Base-by-base conservation (phyloP, 345 rosid genomes). In the Fremontodendron californicum region DNA sequence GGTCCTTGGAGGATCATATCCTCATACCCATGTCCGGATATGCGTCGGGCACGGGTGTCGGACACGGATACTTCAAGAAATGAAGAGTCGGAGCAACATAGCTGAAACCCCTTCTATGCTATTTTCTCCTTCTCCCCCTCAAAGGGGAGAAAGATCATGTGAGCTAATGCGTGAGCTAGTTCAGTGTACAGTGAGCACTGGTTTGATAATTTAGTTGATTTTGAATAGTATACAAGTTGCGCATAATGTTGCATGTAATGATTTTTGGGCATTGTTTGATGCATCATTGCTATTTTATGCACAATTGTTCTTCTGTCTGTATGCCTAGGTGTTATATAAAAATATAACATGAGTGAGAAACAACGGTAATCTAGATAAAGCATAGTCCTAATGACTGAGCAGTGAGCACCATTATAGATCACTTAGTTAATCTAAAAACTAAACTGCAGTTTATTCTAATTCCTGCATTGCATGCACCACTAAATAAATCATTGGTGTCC, bases 401-500 rank as follows among this genome's bases (percentile, higher is more conserved):
- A 2, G 16, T 9, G 46, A 65, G 46, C 70, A 37, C 35, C 33
- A 23, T 43, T 67, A 6, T 23, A 15, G 10, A 67, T 67, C 33
- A 67, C 6, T 27, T 25, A 25, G 25, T 43, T 42, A 68, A 23
- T 43, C 18, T 43, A 13, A 27, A 43, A 68, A 68, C 19, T 68
- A 27, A 68, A 67, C 51, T 67, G 16, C 8, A 12, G 51, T 67
- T 33, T 31, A 40, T 63, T 63, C 23, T 35, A 33, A 33, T 63
- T 63, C 67, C 67, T 63, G 42, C 67, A 63, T 63, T 42, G 51
- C 71, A 42, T 12, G 48, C 70, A 65, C 71, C 33, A 12, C 33
- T 67, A 67, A 42, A 67, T 7, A 21, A 23, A 42, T 67, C 31
- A 1, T 42, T 42, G 29, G 19, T 42, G 52, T 67, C 71, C 35